phyloP scores from a whole-genome alignment of 1,284 basidiomycete genomes.

The Athelia sp. region DNA sequence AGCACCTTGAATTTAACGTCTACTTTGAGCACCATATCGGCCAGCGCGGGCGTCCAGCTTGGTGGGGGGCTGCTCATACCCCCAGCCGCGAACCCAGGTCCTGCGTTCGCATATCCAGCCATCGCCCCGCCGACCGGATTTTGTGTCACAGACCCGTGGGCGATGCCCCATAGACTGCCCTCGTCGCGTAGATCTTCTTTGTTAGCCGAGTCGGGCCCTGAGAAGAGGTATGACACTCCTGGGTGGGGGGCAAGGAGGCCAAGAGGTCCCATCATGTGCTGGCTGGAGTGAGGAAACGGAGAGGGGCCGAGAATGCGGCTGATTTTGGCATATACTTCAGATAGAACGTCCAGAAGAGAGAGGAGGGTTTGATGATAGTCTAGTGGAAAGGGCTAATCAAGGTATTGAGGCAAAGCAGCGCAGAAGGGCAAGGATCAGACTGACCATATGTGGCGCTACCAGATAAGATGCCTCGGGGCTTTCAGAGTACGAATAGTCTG shows the following conservation, averaged over 20 bases:
- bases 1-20: constrained; percentile 77
- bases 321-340: constrained; percentile 83
- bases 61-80: constrained; percentile 46
- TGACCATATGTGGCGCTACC: constrained; percentile 68
- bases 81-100: constrained; percentile 27
- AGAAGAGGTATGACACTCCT: constrained; percentile 76
- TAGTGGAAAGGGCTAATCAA: constrained; percentile 67
- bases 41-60: constrained; percentile 56
- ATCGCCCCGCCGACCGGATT: constrained; percentile 15
- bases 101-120: constrained; percentile 15
- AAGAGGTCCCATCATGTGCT: constrained; percentile 74
- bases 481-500: constrained; percentile 62
- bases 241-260: constrained; percentile 70
- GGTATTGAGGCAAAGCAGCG: not conserved
- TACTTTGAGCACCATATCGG: constrained; percentile 73
- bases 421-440: constrained; percentile 18
- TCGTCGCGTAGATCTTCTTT: constrained; percentile 32
- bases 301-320: constrained; percentile 75
- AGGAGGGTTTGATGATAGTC: constrained; percentile 86
- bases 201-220: constrained; percentile 17
- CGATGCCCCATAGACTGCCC: constrained; percentile 66
- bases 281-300: constrained; percentile 56
- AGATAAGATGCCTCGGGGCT: constrained; percentile 66
- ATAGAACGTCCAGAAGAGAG: constrained; percentile 81
- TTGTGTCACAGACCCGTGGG: constrained; percentile 39